These are phyloP conservation scores for Lachancea sp. DNA, from an alignment of 805 yeast species.

Conservation along the genomic window DNA sequence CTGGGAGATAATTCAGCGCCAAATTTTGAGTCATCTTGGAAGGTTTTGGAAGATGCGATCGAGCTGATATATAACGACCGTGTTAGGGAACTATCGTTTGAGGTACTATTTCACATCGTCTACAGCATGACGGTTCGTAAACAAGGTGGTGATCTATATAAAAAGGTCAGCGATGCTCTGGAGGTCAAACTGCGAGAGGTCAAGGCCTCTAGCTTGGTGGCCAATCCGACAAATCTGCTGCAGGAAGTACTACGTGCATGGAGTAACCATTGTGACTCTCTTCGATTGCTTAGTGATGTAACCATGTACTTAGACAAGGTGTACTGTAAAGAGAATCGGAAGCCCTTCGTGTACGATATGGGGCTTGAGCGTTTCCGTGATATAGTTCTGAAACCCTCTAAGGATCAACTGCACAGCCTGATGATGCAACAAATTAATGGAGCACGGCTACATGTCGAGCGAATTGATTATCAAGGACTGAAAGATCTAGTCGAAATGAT, in stretches of 20 bases:
- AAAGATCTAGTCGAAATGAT: constrained; percentile 63
- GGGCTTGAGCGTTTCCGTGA: constrained; percentile 66
- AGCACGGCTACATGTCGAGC: constrained; percentile 47
- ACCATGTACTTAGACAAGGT: constrained; percentile 83
- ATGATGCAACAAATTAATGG: constrained; percentile 31
- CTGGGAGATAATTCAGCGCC: not conserved
- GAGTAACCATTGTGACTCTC: constrained; percentile 64
- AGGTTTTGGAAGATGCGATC: constrained; percentile 57
- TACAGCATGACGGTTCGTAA: constrained; percentile 70
- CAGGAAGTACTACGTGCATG: constrained; percentile 40
- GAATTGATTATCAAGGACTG: constrained; percentile 52
- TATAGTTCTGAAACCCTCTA: constrained; percentile 45
- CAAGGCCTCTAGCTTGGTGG: constrained; percentile 9
- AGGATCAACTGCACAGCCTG: constrained; percentile 44
- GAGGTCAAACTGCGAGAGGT: constrained; percentile 39
- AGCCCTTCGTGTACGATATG: constrained; percentile 62
- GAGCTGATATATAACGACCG: constrained; percentile 63
- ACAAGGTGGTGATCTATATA: constrained; percentile 59
- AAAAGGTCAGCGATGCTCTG: constrained; percentile 47
- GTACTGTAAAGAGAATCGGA: constrained; percentile 62
- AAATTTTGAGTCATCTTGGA: constrained; percentile 62
- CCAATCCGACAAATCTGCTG: constrained; percentile 33
- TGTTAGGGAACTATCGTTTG: constrained; percentile 72
- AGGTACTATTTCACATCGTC: constrained; percentile 72
- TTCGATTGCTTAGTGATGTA: constrained; percentile 77